Evolutionary conservation across 2,329 filamentous ascomycete genomes (phyloP).

Genomic region (Xylariaceae sp.): DNA sequence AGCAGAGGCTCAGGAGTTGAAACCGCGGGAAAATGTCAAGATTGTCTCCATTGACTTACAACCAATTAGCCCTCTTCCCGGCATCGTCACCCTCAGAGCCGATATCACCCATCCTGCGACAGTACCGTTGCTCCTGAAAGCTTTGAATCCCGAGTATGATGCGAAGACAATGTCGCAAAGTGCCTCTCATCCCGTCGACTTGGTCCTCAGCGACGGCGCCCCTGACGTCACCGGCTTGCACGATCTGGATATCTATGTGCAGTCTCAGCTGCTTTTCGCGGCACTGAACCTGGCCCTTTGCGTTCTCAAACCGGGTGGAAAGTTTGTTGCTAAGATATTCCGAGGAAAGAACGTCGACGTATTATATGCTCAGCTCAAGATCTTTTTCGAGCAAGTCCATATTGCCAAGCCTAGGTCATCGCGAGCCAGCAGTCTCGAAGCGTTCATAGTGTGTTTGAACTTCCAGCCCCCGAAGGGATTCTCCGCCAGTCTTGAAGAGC

Average conservation of each 20-base stretch:
- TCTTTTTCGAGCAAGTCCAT: slow-evolving; percentile 80
- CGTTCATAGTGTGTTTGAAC: slow-evolving; percentile 90
- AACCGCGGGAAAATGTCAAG: slow-evolving; percentile 66
- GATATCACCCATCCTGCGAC: slow-evolving; percentile 98
- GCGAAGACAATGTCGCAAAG: slow-evolving; percentile 42
- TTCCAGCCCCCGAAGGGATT: slow-evolving; percentile 77
- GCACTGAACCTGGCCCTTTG: slow-evolving; percentile 90
- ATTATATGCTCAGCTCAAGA: slow-evolving; percentile 86
- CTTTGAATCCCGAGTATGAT: slow-evolving; percentile 69
- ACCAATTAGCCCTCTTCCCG: slow-evolving; percentile 88
- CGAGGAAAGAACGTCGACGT: slow-evolving; percentile 91
- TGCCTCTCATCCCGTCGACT: slow-evolving; percentile 74
- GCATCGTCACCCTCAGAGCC: slow-evolving; percentile 85
- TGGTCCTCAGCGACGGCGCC: slow-evolving; percentile 91
- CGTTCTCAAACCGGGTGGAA: slow-evolving; percentile 85
- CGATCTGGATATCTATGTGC: slow-evolving; percentile 96
- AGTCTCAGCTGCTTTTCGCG: slow-evolving; percentile 90
- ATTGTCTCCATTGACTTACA: slow-evolving; percentile 96
- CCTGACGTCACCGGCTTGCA: slow-evolving; percentile 96
- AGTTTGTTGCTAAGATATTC: slow-evolving; percentile 98
- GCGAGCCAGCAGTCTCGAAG: slow-evolving; percentile 92
- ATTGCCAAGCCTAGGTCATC: slow-evolving; percentile 93
- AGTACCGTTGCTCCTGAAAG: slow-evolving; percentile 78
- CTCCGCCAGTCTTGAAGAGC: slow-evolving; percentile 68
- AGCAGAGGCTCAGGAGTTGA: slow-evolving; percentile 27